Conservation (phyloP, 768 basidiomycete species). For the Collybia sordida region DNA sequence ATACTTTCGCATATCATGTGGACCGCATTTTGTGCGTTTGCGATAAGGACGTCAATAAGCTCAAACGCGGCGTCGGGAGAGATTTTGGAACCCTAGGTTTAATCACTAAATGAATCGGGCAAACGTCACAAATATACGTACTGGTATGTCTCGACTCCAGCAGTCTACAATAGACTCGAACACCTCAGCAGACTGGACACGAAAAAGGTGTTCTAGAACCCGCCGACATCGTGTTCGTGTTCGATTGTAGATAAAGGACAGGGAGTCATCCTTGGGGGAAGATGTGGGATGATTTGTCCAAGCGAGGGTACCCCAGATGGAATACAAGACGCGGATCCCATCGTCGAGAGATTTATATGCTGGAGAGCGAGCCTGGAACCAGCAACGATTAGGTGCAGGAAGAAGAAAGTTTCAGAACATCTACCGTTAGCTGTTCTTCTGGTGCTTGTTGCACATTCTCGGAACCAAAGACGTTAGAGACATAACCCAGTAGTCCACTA, state of each 20-base stretch:
- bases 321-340: conserved; percentile 74
- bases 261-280: conserved; percentile 64
- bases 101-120: conserved; percentile 6
- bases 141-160: conserved; percentile 64
- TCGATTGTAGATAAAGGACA: conserved; percentile 65
- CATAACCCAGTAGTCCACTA: conserved; percentile 80
- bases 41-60: conserved; percentile 77
- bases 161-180: conserved; percentile 81
- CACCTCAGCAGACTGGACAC: conserved; percentile 75
- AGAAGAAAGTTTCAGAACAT: conserved; percentile 18
- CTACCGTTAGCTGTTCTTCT: conserved; percentile 61
- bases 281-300: conserved; percentile 47
- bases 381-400: conserved; percentile 2
- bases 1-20: conserved; percentile 89
- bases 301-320: conserved; percentile 64
- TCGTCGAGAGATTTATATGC: conserved; percentile 80
- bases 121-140: conserved; percentile 27
- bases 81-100: conserved; percentile 31
- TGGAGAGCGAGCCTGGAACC: conserved; percentile 61
- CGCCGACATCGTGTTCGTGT: conserved; percentile 70
- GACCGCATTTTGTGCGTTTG: conserved; percentile 84
- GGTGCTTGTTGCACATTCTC: conserved; percentile 47
- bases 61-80: conserved; percentile 67
- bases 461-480: conserved; percentile 87
- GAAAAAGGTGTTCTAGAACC: conserved; percentile 85